Percentiles rank a stretch among this genome's conserved stretches.
phyloP scores from a whole-genome alignment of 352 stramenopile species.

The Globisporangium polare region DNA sequence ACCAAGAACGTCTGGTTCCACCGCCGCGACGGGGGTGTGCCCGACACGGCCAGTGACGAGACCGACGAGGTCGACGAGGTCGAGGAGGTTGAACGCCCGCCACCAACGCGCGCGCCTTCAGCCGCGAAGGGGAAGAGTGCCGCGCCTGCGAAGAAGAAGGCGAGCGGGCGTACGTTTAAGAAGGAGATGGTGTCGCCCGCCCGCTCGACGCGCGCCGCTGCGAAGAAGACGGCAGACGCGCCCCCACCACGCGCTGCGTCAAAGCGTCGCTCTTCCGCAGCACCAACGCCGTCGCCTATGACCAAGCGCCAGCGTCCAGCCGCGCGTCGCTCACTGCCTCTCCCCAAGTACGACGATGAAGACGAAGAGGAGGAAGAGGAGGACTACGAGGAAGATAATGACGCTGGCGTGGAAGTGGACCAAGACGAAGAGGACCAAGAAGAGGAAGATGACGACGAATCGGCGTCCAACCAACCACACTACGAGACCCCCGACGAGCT shows the following conservation, averaged over 20 bases:
- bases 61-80: slow-evolving; percentile 11
- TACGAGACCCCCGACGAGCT: slow-evolving; percentile 46
- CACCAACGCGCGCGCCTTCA: background rate
- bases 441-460: slow-evolving; percentile 19
- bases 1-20: slow-evolving; percentile 68
- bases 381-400: slow-evolving; percentile 5
- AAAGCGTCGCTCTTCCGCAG: slow-evolving; percentile 13
- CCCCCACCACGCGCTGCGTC: background rate
- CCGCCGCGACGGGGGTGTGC: slow-evolving; percentile 5
- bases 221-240: slow-evolving; percentile 1
- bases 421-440: slow-evolving; percentile 19
- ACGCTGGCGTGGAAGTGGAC: slow-evolving; percentile 14
- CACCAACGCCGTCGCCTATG: background rate
- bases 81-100: background rate
- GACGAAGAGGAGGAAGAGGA: slow-evolving; percentile 9
- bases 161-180: slow-evolving; percentile 5
- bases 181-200: slow-evolving; percentile 3
- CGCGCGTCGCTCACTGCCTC: slow-evolving; percentile 10
- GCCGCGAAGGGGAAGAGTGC: background rate
- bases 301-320: slow-evolving; percentile 11
- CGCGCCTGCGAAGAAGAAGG: slow-evolving; percentile 8
- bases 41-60: slow-evolving; percentile 3
- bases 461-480: slow-evolving; percentile 27
- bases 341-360: slow-evolving; percentile 12
- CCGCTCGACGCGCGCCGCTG: slow-evolving; percentile 1